Evolutionary conservation across 306 rosid genomes (phyloP).

Genomic region (Macrotyloma uniflorum): DNA sequence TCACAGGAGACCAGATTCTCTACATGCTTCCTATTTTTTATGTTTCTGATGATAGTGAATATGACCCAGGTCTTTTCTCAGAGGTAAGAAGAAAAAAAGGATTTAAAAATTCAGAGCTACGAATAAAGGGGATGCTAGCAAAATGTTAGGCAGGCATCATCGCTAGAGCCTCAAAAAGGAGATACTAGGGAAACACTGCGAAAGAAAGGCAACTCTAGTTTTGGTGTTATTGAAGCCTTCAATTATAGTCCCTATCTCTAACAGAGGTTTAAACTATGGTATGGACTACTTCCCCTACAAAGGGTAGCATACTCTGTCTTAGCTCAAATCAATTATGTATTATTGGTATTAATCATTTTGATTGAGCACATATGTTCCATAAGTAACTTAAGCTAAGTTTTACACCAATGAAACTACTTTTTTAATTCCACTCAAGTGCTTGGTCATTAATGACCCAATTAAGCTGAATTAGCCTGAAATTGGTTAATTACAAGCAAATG

Average conservation of each 20-base stretch:
- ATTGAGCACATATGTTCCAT: background rate
- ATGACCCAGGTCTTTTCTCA: too few relatives aligned
- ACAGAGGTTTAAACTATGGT: background rate
- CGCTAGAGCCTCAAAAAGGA: too few relatives aligned
- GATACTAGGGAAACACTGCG: too few relatives aligned
- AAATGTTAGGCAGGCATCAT: too few relatives aligned
- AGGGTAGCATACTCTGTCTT: slow-evolving; percentile 6
- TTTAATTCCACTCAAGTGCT: slow-evolving; percentile 9
- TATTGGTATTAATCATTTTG: slow-evolving; percentile 27
- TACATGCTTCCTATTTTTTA: too few relatives aligned
- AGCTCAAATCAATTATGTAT: slow-evolving; percentile 19
- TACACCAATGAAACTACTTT: background rate
- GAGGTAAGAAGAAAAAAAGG: too few relatives aligned
- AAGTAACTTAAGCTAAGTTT: slow-evolving; percentile 10
- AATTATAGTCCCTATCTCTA: background rate
- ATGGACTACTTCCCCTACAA: background rate
- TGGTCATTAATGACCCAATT: background rate
- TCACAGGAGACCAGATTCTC: too few relatives aligned
- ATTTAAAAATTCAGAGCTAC: too few relatives aligned
- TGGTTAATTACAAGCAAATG: too few relatives aligned
- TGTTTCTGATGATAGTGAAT: too few relatives aligned
- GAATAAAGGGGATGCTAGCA: too few relatives aligned
- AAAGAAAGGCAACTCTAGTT: slow-evolving; percentile 39
- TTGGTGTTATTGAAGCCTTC: slow-evolving; percentile 19
- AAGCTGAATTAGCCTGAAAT: too few relatives aligned